Conservation (phyloP, 108 stramenopile species). For the Pseudonitzschia multiseries region DNA sequence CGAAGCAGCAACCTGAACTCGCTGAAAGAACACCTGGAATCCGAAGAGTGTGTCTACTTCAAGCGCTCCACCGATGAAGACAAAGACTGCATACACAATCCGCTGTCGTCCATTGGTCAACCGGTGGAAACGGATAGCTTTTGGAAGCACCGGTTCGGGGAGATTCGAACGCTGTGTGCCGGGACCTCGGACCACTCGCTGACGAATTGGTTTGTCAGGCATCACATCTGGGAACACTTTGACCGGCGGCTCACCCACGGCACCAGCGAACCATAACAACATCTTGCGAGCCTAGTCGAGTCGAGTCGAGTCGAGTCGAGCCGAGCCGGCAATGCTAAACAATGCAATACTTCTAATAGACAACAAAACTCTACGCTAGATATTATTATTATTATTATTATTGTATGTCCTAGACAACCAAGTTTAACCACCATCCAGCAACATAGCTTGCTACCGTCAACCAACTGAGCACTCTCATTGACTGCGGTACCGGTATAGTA, state of each 20-base stretch:
- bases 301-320: conserved; percentile 7
- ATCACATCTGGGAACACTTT: conserved; percentile 79
- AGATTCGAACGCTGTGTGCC: conserved; percentile 63
- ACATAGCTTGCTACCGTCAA: too few species aligned
- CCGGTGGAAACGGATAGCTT: conserved; percentile 56
- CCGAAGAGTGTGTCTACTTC: conserved; percentile 47
- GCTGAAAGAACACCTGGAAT: conserved; percentile 33
- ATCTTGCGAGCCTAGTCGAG: too few species aligned
- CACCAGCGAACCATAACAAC: too few species aligned
- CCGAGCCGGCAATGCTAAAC: too few species aligned
- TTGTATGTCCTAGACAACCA: too few species aligned
- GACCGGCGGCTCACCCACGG: conserved; percentile 38
- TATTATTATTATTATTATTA: too few species aligned
- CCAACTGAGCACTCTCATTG: too few species aligned
- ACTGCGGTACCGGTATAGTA: too few species aligned
- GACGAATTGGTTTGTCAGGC: conserved; percentile 63
- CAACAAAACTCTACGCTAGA: too few species aligned
- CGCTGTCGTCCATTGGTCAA: conserved; percentile 36
- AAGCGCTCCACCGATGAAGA: conserved; percentile 32
- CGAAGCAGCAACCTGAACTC: neutral
- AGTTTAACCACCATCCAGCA: too few species aligned
- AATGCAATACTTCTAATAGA: too few species aligned
- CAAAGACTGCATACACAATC: conserved; percentile 1
- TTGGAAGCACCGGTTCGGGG: conserved; percentile 83
- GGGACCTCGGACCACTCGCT: conserved; percentile 80